phyloP scores from a whole-genome alignment of 306 rosid species.

The Delonix regia region DNA sequence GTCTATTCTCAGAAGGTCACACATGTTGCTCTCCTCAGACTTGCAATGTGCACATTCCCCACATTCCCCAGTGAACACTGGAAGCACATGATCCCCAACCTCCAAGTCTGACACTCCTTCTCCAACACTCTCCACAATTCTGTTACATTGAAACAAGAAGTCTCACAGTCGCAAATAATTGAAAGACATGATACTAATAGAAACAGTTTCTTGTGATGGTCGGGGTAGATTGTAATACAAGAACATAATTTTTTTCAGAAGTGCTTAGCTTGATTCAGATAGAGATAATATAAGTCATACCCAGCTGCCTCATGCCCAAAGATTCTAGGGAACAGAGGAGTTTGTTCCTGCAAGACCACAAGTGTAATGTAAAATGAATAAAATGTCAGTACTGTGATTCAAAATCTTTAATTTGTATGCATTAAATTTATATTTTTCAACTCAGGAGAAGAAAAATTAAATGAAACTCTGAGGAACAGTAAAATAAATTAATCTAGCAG shows the following conservation, averaged over 20 bases:
- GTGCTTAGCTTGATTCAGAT: background rate
- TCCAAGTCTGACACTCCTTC: conserved; percentile 39
- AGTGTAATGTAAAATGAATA: too few species aligned
- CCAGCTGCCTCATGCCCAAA: conserved; percentile 17
- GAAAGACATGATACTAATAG: too few species aligned
- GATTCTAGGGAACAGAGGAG: conserved; percentile 4
- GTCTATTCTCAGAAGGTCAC: conserved; percentile 44
- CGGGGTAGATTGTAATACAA: too few species aligned
- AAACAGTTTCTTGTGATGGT: too few species aligned
- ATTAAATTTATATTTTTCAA: too few species aligned
- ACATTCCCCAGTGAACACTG: conserved; percentile 50
- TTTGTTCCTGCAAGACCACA: background rate
- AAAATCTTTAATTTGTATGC: too few species aligned
- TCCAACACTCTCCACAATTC: conserved; percentile 11
- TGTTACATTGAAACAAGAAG: background rate
- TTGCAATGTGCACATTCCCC: conserved; percentile 46
- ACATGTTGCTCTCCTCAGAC: conserved; percentile 49
- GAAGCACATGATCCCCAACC: conserved; percentile 51
- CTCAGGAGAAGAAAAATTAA: too few species aligned
- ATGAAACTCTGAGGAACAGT: too few species aligned
- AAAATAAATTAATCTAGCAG: too few species aligned
- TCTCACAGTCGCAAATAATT: background rate
- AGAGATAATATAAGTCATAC: background rate
- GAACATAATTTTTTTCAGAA: background rate
- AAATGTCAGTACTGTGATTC: too few species aligned